phyloP scores from a whole-genome alignment of 352 stramenopile species.

The Globisporangium splendens region DNA sequence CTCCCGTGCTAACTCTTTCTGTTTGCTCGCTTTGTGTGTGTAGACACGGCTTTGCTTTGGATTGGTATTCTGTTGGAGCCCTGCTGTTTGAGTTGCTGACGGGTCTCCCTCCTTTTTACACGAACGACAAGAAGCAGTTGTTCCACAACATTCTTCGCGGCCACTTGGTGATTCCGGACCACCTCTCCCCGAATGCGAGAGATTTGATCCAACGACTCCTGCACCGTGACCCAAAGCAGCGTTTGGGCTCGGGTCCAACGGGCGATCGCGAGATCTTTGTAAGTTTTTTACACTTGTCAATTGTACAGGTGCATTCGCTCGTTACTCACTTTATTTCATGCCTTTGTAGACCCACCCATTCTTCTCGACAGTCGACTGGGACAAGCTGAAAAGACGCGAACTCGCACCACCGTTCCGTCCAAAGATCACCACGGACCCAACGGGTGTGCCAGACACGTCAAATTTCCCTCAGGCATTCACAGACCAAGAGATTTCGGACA shows the following conservation, averaged over 20 bases:
- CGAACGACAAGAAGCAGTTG: slow-evolving; percentile 87
- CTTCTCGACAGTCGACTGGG: slow-evolving; percentile 84
- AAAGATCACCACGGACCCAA: slow-evolving; percentile 71
- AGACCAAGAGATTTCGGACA: slow-evolving; percentile 85
- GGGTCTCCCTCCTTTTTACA: slow-evolving; percentile 84
- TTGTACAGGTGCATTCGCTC: neutral
- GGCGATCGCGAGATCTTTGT: slow-evolving; percentile 84
- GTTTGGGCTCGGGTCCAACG: slow-evolving; percentile 64
- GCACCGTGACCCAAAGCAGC: slow-evolving; percentile 77
- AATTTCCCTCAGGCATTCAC: slow-evolving; percentile 87
- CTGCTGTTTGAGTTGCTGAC: slow-evolving; percentile 80
- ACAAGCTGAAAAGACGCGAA: slow-evolving; percentile 75
- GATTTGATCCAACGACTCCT: slow-evolving; percentile 80
- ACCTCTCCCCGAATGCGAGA: slow-evolving; percentile 67
- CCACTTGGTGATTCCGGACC: slow-evolving; percentile 77
- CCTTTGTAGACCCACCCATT: slow-evolving; percentile 58
- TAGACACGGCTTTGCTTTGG: slow-evolving; percentile 72
- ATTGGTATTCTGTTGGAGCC: slow-evolving; percentile 84
- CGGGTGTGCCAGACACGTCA: slow-evolving; percentile 72
- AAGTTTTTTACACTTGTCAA: slow-evolving; percentile 17
- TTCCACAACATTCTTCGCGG: slow-evolving; percentile 88
- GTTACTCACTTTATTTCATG: neutral
- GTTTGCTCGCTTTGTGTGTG: neutral
- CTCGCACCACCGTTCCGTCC: slow-evolving; percentile 81
- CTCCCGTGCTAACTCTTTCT: neutral